phyloP scores from a whole-genome alignment of 768 basidiomycete genomes.

The Hygrophoropsis aurantiaca region DNA sequence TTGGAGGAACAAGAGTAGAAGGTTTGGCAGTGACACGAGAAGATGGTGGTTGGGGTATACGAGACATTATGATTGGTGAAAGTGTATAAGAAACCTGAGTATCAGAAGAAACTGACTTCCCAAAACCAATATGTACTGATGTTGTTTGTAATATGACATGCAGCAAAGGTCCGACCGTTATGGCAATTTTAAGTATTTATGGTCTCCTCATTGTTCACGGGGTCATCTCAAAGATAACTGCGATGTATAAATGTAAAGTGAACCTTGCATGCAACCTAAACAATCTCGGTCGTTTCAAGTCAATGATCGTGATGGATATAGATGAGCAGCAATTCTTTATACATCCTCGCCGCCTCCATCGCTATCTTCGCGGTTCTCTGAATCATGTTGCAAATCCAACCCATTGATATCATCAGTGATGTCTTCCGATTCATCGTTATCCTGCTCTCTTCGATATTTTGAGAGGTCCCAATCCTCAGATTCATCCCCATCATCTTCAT shows the following conservation, averaged over 20 bases:
- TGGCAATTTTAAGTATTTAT: too few species aligned
- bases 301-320: too few species aligned
- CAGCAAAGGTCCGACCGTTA: background rate
- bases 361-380: background rate
- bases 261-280: too few species aligned
- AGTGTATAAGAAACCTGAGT: too few species aligned
- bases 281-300: too few species aligned
- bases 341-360: background rate
- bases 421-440: constrained; percentile 17
- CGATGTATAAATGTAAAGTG: too few species aligned
- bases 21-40: constrained; percentile 31
- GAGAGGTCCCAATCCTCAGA: constrained; percentile 57
- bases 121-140: too few species aligned
- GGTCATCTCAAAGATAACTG: too few species aligned
- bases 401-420: constrained; percentile 2
- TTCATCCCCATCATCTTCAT: constrained; percentile 50
- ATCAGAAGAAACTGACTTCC: too few species aligned
- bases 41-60: constrained; percentile 36
- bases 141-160: background rate
- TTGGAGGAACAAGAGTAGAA: constrained; percentile 20
- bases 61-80: constrained; percentile 33
- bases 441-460: constrained; percentile 51
- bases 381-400: background rate
- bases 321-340: background rate
- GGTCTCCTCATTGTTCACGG: too few species aligned